Conservation (phyloP, 2,329 filamentous ascomycete genomes). For the Penicillium sp. region DNA sequence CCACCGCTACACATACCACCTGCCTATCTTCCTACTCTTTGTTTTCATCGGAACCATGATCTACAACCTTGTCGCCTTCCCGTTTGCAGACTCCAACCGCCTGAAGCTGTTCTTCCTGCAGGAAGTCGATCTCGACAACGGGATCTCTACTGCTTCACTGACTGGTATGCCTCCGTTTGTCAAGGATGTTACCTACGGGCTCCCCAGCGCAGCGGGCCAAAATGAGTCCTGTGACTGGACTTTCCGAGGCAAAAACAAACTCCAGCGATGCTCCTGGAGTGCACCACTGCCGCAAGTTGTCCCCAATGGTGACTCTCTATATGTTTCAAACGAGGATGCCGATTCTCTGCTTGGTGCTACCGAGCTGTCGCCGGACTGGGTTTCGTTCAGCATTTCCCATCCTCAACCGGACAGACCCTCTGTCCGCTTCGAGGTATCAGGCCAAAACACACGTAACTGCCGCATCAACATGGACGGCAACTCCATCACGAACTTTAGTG, state of each 20-base stretch:
- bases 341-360: constrained; percentile 12
- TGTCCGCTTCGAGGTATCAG: constrained; percentile 65
- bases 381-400: constrained; percentile 62
- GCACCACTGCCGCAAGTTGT: constrained; percentile 66
- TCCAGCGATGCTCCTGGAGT: constrained; percentile 64
- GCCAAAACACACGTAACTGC: constrained; percentile 75
- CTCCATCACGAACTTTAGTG: constrained; percentile 60
- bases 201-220: constrained; percentile 70
- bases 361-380: constrained; percentile 55
- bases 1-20: constrained; percentile 77
- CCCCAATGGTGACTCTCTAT: constrained; percentile 29
- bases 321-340: not conserved
- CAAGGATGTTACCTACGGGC: constrained; percentile 60
- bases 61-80: constrained; percentile 84
- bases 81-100: constrained; percentile 74
- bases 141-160: constrained; percentile 67
- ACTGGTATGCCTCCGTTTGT: constrained; percentile 67
- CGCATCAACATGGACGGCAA: constrained; percentile 66
- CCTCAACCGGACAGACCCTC: constrained; percentile 38
- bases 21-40: constrained; percentile 72
- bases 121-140: constrained; percentile 70
- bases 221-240: constrained; percentile 51
- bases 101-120: constrained; percentile 89
- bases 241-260: constrained; percentile 24
- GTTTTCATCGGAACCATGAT: constrained; percentile 72